A percentile compares a stretch with the other conserved stretches of the same genome.
Conservation (phyloP, 345 rosid genomes). For the Erucastrum elatum region DNA sequence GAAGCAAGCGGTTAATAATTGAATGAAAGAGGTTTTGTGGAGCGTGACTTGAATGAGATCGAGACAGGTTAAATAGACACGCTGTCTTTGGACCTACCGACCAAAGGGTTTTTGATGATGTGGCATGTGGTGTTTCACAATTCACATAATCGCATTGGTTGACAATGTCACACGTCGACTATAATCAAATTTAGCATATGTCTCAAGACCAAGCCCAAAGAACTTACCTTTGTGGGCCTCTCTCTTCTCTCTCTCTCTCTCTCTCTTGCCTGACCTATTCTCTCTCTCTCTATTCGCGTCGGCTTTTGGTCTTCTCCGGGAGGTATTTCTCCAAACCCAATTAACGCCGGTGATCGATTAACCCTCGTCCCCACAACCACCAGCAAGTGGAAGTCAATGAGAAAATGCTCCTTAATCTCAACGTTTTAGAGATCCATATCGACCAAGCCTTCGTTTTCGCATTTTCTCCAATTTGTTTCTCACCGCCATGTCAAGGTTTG, state of each 20-base stretch:
- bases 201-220: not conserved
- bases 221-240: conserved; percentile 32
- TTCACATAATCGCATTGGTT: not conserved
- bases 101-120: too few relatives aligned
- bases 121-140: too few relatives aligned
- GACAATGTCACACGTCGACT: conserved; percentile 39
- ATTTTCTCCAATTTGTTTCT: conserved; percentile 15
- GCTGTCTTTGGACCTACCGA: too few relatives aligned
- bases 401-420: conserved; percentile 32
- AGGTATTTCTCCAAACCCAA: conserved; percentile 14
- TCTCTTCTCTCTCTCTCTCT: conserved; percentile 24
- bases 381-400: conserved; percentile 30
- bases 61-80: too few relatives aligned
- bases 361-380: not conserved
- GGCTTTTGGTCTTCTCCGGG: conserved; percentile 36
- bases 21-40: too few relatives aligned
- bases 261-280: not conserved
- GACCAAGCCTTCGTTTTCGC: not conserved
- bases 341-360: conserved; percentile 12
- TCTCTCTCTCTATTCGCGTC: conserved; percentile 21
- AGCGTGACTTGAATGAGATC: too few relatives aligned
- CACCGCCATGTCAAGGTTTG: conserved; percentile 43
- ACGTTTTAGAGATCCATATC: conserved; percentile 36
- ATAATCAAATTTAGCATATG: not conserved
- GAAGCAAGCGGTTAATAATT: too few relatives aligned